Evolutionary conservation across 768 basidiomycete species (phyloP).

Genomic region (Aureoboletus auriporus): DNA sequence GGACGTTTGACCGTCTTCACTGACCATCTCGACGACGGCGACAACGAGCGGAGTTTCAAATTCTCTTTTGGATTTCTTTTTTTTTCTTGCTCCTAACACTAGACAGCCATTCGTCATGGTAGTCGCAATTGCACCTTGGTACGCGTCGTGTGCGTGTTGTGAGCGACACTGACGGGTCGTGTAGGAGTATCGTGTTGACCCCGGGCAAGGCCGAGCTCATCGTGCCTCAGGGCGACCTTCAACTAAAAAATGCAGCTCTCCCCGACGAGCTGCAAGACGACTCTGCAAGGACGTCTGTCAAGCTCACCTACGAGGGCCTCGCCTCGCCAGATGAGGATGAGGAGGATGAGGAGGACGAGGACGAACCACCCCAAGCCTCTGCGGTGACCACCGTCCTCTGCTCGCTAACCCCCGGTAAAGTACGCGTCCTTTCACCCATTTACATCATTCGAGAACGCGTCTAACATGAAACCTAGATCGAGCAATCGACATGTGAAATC

Average conservation of each 20-base stretch:
- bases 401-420: constrained; percentile 80
- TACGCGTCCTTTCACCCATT: constrained; percentile 26
- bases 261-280: constrained; percentile 66
- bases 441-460: constrained; percentile 3
- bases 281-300: constrained; percentile 60
- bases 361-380: constrained; percentile 37
- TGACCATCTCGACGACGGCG: constrained; percentile 44
- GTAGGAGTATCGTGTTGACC: constrained; percentile 58
- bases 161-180: constrained; percentile 9
- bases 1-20: constrained; percentile 18
- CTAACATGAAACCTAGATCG: constrained; percentile 47
- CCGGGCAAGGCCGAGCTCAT: constrained; percentile 58
- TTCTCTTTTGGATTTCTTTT: not conserved
- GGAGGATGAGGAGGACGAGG: constrained; percentile 44
- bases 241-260: constrained; percentile 79
- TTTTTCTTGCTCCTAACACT: constrained; percentile 6
- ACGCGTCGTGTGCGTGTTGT: constrained; percentile 18
- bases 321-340: constrained; percentile 35
- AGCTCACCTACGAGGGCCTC: constrained; percentile 52
- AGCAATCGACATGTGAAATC: constrained; percentile 70
- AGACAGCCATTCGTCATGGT: constrained; percentile 39
- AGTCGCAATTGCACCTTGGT: constrained; percentile 68
- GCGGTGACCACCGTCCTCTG: constrained; percentile 60
- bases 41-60: constrained; percentile 46
- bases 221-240: constrained; percentile 61